Base-by-base conservation (phyloP, 208 protist genomes). In the Porcisia deanei region DNA sequence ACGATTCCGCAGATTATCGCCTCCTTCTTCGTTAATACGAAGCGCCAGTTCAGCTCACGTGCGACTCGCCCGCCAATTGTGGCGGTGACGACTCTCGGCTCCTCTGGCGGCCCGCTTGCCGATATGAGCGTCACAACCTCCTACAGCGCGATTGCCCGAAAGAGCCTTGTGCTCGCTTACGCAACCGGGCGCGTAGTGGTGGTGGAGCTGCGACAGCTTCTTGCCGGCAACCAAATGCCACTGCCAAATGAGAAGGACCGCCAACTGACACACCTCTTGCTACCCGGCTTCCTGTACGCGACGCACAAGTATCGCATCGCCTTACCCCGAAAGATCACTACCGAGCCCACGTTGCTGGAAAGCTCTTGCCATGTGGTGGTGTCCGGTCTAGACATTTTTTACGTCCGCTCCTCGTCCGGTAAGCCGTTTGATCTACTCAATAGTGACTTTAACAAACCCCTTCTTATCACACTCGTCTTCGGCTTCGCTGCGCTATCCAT, bases 361-460 rank as follows among this genome's bases (percentile, higher is more conserved):
- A 96, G 90, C 83, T 96, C 92, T 41, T 91, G 85, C 69, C 91
- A 97, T 73, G 86, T 98, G 3, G 41, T 96, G 14, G 92, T 96
- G 1, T 81, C 87, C 0, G 95, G 95, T 18, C 76, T 96, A 5
- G 95, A 98, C 71, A 58, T 97, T 18, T 98, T 97, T 82, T 98
- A 97, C 84, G 92, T 94, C 49, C 91, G 95, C 49, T 82, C 87
- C 25, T 87, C 88, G 20, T 93, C 93, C 0, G 93, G 93, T 30
- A 98, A 98, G 79, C 86, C 91, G 52, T 98, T 97, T 76, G 95
- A 98, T 69, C 71, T 97, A 30, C 87, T 98, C 12, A 97, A 97
- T 79, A 95, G 87, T 66, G 95, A 97, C 74, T 98, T 97, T 82
- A 96, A 94, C 83, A 95, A 97, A 76, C 85, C 80, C 4, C 81